Evolutionary conservation across 305 asterid genomes (phyloP).

Genomic region (Fraxinus angustifolia): DNA sequence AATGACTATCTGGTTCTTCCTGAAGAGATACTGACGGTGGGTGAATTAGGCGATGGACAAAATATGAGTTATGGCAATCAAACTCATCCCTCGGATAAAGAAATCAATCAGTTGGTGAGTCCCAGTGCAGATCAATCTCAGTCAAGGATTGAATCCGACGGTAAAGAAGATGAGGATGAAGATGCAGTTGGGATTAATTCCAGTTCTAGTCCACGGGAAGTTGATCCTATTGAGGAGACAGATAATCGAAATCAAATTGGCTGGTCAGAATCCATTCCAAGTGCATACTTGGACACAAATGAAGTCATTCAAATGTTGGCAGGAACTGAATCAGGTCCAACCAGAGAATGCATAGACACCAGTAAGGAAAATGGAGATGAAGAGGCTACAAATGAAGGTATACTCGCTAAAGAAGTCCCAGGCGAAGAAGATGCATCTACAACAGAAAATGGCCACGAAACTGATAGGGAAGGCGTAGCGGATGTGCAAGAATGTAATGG

Average conservation of each 20-base stretch:
- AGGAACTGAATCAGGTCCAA: conserved; percentile 5
- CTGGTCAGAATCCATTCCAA: too few relatives aligned
- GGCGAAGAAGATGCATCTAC: conserved; percentile 9
- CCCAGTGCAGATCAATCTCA: conserved; percentile 12
- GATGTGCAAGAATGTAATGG: not conserved
- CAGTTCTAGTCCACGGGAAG: not conserved
- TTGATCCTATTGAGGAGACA: conserved; percentile 7
- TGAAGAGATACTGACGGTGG: conserved; percentile 15
- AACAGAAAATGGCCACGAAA: not conserved
- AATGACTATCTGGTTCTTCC: conserved; percentile 15
- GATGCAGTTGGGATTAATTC: not conserved
- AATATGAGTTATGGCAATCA: conserved; percentile 6
- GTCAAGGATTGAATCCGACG: not conserved
- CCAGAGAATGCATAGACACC: not conserved
- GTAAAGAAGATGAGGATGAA: conserved; percentile 14
- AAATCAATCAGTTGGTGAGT: conserved; percentile 11
- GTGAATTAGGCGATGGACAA: conserved; percentile 16
- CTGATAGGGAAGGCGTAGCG: not conserved
- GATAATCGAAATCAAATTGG: not conserved
- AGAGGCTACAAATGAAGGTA: conserved; percentile 5
- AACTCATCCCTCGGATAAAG: conserved; percentile 21
- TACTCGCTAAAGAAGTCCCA: conserved; percentile 3
- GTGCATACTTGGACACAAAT: not conserved
- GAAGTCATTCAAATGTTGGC: conserved; percentile 18
- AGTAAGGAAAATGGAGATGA: conserved; percentile 15